Percentiles rank a stretch among this genome's conserved stretches.
phyloP scores from a whole-genome alignment of 129 eudicot genomes.

The Calendula officinalis region DNA sequence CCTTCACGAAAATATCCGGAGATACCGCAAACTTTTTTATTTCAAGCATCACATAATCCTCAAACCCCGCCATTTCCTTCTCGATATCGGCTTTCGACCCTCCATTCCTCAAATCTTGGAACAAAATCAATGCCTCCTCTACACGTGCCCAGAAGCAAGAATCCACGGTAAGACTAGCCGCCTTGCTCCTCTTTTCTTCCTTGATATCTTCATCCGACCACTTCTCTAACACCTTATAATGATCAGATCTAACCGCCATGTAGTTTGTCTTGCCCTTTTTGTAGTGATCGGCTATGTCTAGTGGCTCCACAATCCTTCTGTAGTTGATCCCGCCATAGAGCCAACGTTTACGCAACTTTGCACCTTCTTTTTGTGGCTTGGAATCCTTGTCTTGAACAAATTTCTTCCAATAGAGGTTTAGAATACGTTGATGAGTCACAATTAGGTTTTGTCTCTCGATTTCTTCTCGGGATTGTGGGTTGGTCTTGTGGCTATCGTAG shows the following conservation, averaged over 20 bases:
- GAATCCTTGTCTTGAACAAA: conserved; percentile 25
- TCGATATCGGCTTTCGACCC: neutral
- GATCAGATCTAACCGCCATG: conserved; percentile 20
- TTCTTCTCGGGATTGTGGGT: neutral
- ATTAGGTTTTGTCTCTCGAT: conserved; percentile 6
- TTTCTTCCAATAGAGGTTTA: conserved; percentile 38
- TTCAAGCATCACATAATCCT: conserved; percentile 28
- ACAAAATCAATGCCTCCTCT: conserved; percentile 45
- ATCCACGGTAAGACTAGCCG: conserved; percentile 47
- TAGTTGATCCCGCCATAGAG: conserved; percentile 47
- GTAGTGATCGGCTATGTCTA: conserved; percentile 50
- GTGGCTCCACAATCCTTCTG: conserved; percentile 55
- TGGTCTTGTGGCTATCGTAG: conserved; percentile 36
- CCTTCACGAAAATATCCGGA: conserved; percentile 26
- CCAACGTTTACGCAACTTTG: conserved; percentile 31
- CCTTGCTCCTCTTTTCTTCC: conserved; percentile 12
- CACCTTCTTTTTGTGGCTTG: conserved; percentile 47
- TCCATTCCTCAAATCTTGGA: conserved; percentile 15
- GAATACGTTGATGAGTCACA: conserved; percentile 2
- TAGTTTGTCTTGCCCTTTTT: conserved; percentile 25
- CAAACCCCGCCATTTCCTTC: conserved; percentile 30
- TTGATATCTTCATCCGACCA: conserved; percentile 38
- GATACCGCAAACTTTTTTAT: conserved; percentile 29
- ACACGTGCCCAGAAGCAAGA: conserved; percentile 66
- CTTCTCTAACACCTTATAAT: conserved; percentile 38